A percentile compares a stretch with the other conserved stretches of the same genome.
Evolutionary conservation across 169 alveolate species (phyloP).

Genomic region (Plasmodium relictum): DNA sequence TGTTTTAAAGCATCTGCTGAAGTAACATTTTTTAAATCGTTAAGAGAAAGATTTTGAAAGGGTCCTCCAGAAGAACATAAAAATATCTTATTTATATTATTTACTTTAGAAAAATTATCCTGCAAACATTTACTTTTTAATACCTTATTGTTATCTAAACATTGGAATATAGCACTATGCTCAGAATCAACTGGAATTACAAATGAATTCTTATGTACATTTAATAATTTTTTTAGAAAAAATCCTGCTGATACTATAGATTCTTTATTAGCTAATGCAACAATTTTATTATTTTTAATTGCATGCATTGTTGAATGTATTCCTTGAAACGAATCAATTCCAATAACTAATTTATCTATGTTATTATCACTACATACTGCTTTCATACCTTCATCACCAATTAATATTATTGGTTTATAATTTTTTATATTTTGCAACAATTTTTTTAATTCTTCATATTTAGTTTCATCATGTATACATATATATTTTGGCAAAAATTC

Average conservation of each 20-base stretch:
- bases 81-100: slow-evolving; percentile 77
- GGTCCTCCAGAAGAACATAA: slow-evolving; percentile 88
- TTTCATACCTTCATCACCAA: slow-evolving; percentile 82
- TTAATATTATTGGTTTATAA: slow-evolving; percentile 62
- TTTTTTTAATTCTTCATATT: slow-evolving; percentile 62
- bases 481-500: slow-evolving; percentile 80
- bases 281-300: slow-evolving; percentile 83
- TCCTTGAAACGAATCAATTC: slow-evolving; percentile 91
- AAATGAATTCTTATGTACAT: slow-evolving; percentile 53
- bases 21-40: slow-evolving; percentile 73
- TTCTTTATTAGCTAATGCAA: slow-evolving; percentile 91
- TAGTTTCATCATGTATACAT: slow-evolving; percentile 75
- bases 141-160: slow-evolving; percentile 79
- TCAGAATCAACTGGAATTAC: slow-evolving; percentile 90
- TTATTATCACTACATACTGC: slow-evolving; percentile 77
- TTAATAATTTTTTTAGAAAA: slow-evolving; percentile 31
- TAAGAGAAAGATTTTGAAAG: slow-evolving; percentile 74
- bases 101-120: slow-evolving; percentile 55
- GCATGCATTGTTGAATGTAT: slow-evolving; percentile 90
- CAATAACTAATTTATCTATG: slow-evolving; percentile 86
- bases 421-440: slow-evolving; percentile 26
- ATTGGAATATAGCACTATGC: slow-evolving; percentile 91
- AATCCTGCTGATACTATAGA: slow-evolving; percentile 90
- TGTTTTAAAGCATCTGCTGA: slow-evolving; percentile 81
- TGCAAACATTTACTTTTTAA: slow-evolving; percentile 51